These are phyloP conservation scores for Arthrobotrys iridis DNA, from an alignment of 2,329 filamentous ascomycete genomes.

Conservation along the genomic window DNA sequence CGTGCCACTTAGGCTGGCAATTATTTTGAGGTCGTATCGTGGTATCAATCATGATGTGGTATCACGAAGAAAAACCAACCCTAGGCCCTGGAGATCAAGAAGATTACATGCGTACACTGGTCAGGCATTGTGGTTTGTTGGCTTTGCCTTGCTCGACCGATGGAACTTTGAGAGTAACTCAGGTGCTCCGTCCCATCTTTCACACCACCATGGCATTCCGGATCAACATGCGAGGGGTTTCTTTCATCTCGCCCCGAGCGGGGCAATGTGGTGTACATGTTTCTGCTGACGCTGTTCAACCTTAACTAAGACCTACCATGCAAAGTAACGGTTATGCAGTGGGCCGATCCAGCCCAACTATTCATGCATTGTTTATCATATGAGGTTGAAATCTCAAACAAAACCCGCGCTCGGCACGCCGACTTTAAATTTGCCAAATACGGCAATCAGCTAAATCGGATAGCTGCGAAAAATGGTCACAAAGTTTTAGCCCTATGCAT, in stretches of 20 bases:
- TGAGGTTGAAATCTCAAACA: background rate
- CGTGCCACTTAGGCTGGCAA: background rate
- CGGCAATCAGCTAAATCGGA: background rate
- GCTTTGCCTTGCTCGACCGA: too few relatives aligned
- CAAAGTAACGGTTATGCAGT: background rate
- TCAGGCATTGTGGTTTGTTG: too few relatives aligned
- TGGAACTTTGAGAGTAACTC: background rate
- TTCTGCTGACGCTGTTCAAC: background rate
- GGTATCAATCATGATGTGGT: too few relatives aligned
- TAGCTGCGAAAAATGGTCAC: background rate
- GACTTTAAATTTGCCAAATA: background rate
- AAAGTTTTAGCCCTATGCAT: constrained; percentile 11
- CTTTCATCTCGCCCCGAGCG: background rate
- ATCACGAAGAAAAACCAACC: too few relatives aligned
- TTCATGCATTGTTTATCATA: background rate
- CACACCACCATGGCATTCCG: background rate
- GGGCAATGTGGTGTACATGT: background rate
- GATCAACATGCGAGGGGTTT: background rate
- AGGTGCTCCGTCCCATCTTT: background rate
- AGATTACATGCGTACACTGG: too few relatives aligned
- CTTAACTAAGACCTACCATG: background rate
- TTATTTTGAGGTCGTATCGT: background rate
- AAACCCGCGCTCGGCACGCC: background rate
- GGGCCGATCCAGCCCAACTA: background rate
- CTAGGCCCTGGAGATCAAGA: too few relatives aligned